phyloP scores from a whole-genome alignment of 164 flowering plant species.

The Umbilicus rupestris region DNA sequence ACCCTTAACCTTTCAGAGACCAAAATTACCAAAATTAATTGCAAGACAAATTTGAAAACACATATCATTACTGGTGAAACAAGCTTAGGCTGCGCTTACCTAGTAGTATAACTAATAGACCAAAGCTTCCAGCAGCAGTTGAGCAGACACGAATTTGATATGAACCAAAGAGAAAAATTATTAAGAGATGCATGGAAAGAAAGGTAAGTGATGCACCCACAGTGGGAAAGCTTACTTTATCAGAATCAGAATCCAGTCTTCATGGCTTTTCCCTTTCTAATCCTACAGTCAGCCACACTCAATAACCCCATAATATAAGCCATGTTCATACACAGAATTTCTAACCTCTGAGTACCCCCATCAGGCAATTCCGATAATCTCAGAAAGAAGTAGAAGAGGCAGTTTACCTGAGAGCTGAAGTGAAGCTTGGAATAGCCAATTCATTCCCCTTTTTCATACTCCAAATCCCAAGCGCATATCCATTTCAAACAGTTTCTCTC shows the following conservation, averaged over 20 bases:
- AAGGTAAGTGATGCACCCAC: neutral
- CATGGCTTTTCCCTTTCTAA: neutral
- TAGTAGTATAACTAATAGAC: too few species aligned
- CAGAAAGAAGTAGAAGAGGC: neutral
- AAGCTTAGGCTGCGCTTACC: neutral
- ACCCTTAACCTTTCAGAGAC: too few species aligned
- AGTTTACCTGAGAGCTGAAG: neutral
- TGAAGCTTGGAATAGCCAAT: too few species aligned
- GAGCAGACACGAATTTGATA: too few species aligned
- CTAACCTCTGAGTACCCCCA: neutral
- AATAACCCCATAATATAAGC: neutral
- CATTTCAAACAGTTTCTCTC: neutral
- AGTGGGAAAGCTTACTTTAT: neutral
- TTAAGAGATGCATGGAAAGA: neutral
- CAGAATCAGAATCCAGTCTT: neutral
- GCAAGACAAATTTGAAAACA: too few species aligned
- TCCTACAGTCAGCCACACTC: neutral
- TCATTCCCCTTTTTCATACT: neutral
- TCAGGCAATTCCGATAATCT: too few species aligned
- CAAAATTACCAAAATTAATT: too few species aligned
- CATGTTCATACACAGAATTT: neutral
- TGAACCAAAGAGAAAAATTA: neutral
- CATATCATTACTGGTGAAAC: neutral
- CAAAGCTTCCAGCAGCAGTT: too few species aligned
- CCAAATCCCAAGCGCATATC: neutral